Conservation (phyloP, 2,329 filamentous ascomycete species). For the Phoma herbarum region DNA sequence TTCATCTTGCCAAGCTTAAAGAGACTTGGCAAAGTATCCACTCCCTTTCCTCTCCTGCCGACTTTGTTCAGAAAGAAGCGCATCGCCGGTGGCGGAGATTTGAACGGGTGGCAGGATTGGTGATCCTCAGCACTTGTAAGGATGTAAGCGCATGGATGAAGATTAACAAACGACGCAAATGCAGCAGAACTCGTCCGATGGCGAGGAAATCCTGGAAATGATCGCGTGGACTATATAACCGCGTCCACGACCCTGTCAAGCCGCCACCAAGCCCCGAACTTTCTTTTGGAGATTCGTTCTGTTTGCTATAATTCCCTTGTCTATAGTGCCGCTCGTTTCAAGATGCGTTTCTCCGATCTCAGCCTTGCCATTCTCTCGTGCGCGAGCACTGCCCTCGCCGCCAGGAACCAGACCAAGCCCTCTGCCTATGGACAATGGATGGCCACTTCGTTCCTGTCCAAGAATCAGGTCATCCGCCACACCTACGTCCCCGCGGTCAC, state of each 20-base stretch:
- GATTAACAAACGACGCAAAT: slow-evolving; percentile 21
- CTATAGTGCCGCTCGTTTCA: slow-evolving; percentile 23
- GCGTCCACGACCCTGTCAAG: slow-evolving; percentile 8
- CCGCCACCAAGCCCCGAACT: slow-evolving; percentile 13
- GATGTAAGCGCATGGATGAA: slow-evolving; percentile 25
- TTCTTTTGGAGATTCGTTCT: slow-evolving; percentile 12
- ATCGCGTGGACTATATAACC: slow-evolving; percentile 17
- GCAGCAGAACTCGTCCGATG: slow-evolving; percentile 12
- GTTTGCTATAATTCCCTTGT: slow-evolving; percentile 14
- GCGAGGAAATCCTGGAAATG: slow-evolving; percentile 7
- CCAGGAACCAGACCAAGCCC: slow-evolving; percentile 27
- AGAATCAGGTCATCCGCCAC: slow-evolving; percentile 51
- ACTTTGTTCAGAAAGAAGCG: slow-evolving; percentile 23
- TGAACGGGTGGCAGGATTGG: slow-evolving; percentile 18
- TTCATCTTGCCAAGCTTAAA: slow-evolving; percentile 8
- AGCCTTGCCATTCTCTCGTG: slow-evolving; percentile 34
- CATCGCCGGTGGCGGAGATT: slow-evolving; percentile 29
- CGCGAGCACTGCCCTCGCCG: slow-evolving; percentile 34
- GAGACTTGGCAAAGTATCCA: slow-evolving; percentile 13
- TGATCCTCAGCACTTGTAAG: slow-evolving; percentile 19
- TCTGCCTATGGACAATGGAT: slow-evolving; percentile 45
- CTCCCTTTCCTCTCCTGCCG: slow-evolving; percentile 21
- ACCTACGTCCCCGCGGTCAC: slow-evolving; percentile 59
- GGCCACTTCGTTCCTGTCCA: slow-evolving; percentile 59
- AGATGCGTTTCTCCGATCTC: slow-evolving; percentile 39